Conservation (phyloP, 108 stramenopile genomes). For the Parmales sp. region DNA sequence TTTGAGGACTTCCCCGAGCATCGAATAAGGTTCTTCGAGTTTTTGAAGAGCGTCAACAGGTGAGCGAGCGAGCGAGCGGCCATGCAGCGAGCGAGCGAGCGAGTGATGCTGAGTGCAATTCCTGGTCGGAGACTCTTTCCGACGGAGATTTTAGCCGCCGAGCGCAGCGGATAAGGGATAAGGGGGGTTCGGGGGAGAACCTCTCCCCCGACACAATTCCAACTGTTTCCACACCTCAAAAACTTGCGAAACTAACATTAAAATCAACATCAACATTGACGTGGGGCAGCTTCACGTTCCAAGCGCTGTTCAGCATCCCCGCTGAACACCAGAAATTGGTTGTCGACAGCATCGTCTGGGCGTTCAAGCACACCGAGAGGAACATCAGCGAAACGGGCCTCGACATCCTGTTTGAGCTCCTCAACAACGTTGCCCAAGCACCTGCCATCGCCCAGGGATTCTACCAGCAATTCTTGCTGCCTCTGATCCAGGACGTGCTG, state of each 20-base stretch:
- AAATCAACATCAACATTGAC: too few relatives aligned
- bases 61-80: too few relatives aligned
- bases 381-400: slow-evolving; percentile 93
- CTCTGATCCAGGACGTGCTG: slow-evolving; percentile 95
- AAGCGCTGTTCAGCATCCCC: slow-evolving; percentile 89
- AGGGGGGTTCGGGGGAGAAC: too few relatives aligned
- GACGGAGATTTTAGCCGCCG: too few relatives aligned
- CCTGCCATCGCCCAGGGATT: slow-evolving; percentile 88
- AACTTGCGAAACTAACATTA: too few relatives aligned
- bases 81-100: too few relatives aligned
- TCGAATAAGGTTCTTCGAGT: slow-evolving; percentile 90
- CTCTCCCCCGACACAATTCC: too few relatives aligned
- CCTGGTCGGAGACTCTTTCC: too few relatives aligned
- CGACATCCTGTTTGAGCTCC: slow-evolving; percentile 83
- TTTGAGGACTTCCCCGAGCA: slow-evolving; percentile 98
- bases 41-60: slow-evolving; percentile 61
- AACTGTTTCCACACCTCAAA: too few relatives aligned
- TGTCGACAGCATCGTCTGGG: slow-evolving; percentile 96
- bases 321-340: slow-evolving; percentile 93
- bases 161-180: too few relatives aligned
- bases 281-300: slow-evolving; percentile 80
- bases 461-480: slow-evolving; percentile 85
- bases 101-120: too few relatives aligned
- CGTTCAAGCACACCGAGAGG: slow-evolving; percentile 97
- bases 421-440: slow-evolving; percentile 78